Conservation (phyloP, 345 rosid species). For the Citrus maxima region DNA sequence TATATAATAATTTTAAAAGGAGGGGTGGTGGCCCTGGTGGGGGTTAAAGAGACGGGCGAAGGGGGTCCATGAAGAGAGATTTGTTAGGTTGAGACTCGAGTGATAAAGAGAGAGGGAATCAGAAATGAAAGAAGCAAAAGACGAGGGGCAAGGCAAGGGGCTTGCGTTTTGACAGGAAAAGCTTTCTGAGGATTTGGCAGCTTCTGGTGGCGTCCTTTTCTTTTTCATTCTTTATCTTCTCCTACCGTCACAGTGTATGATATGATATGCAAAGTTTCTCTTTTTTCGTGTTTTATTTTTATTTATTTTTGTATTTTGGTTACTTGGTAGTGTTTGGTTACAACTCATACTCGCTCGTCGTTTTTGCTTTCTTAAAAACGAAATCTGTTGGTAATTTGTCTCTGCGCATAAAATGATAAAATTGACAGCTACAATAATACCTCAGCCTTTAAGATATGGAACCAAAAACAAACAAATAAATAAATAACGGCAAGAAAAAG, state of each 20-base stretch:
- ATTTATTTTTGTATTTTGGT: neutral
- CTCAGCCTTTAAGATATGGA: too few relatives aligned
- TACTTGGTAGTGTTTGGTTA: neutral
- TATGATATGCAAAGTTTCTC: neutral
- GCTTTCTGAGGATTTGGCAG: constrained; percentile 19
- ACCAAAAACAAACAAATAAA: too few relatives aligned
- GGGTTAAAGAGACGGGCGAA: neutral
- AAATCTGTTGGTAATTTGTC: too few relatives aligned
- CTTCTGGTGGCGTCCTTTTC: constrained; percentile 30
- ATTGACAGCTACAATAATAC: too few relatives aligned
- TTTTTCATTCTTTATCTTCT: constrained; percentile 15
- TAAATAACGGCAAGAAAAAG: too few relatives aligned
- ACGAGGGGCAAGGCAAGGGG: neutral
- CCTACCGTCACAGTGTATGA: neutral
- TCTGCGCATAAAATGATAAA: too few relatives aligned
- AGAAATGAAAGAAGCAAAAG: neutral
- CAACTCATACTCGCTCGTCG: neutral
- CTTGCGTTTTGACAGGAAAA: constrained; percentile 5
- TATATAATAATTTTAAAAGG: neutral
- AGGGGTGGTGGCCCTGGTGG: neutral
- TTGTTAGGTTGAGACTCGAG: constrained; percentile 8
- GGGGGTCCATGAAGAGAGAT: constrained; percentile 21
- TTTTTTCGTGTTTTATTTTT: neutral
- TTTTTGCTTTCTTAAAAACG: too few relatives aligned
- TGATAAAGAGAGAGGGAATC: neutral